Evolutionary conservation across 2,329 filamentous ascomycete species (phyloP), one percentile per base, ranked within the genome.

Genomic region (Juglanconis oblonga): DNA sequence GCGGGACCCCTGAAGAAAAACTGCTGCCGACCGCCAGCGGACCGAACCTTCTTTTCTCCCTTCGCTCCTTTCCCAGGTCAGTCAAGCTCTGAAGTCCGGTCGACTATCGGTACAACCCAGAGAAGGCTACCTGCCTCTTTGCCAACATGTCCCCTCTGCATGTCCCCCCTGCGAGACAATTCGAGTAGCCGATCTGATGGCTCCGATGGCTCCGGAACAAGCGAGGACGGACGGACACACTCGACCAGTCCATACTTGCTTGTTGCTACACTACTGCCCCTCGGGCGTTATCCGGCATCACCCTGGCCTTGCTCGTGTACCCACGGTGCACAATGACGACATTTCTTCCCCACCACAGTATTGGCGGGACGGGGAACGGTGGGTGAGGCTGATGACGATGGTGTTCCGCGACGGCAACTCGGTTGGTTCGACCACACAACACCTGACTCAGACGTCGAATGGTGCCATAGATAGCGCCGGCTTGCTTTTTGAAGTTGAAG

Each of bases 261-360:
- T 24, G 24, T 24, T 24, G 24, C 24, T 24, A 24, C 24, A 24
- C 2, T 24, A 24, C 24, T 24, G 24, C 24, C 24, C 31, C 31
- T 58, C 59, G 52, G 59, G 35, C 47, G 47, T 38, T 29, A 59
- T 55, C 56, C 49, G 52, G 49, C 24, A 32, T 24, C 14, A 40
- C 52, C 47, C 14, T 35, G 17, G 35, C 51, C 47, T 38, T 32
- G 49, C 36, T 17, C 24, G 2, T 24, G 24, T 24, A 24, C 24
- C 24, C 24, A 24, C 24, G 49, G 49, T 11, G 33, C 32, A 56
- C 14, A 24, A 62, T 62, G 60, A 62, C 60, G 60, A 56, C 56
- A 62, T 53, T n/a, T 29, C 13, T 44, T 17, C 55, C 42, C 59
- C 55, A 57, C 55, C 35, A 29, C 7, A 32, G 13, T 45, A 2